Evolutionary conservation across 2,329 filamentous ascomycete genomes (phyloP).

Genomic region (Clarireedia paspali): DNA sequence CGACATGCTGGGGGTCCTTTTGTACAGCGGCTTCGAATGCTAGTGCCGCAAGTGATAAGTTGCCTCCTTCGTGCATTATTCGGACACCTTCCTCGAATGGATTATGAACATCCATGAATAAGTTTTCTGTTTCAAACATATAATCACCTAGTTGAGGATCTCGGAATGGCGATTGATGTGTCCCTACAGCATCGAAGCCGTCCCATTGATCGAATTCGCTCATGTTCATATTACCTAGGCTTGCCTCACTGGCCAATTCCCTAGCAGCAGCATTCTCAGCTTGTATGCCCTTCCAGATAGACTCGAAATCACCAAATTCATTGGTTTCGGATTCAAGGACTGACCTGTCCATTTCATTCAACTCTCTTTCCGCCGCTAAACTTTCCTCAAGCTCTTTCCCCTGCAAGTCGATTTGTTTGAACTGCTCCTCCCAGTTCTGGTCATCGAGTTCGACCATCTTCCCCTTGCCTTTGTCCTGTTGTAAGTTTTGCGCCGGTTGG

Average conservation of each 20-base stretch:
- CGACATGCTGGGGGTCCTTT: constrained; percentile 77
- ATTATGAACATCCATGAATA: constrained; percentile 72
- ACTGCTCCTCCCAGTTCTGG: constrained; percentile 92
- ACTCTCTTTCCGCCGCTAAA: constrained; percentile 46
- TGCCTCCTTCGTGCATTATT: constrained; percentile 89
- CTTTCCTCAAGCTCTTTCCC: constrained; percentile 38
- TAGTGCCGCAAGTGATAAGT: constrained; percentile 84
- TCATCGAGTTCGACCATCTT: constrained; percentile 94
- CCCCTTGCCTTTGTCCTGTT: constrained; percentile 67
- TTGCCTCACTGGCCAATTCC: constrained; percentile 60
- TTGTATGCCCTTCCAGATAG: constrained; percentile 77
- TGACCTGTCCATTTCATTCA: constrained; percentile 85
- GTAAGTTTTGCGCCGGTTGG: constrained; percentile 35
- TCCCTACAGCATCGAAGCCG: constrained; percentile 61
- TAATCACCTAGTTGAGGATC: constrained; percentile 84
- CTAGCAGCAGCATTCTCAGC: constrained; percentile 64
- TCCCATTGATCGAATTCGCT: constrained; percentile 78
- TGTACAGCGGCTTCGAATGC: constrained; percentile 95
- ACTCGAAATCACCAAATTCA: constrained; percentile 82
- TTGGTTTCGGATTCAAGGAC: constrained; percentile 64
- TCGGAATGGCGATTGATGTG: constrained; percentile 52
- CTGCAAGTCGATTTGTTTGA: constrained; percentile 74
- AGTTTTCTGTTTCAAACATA: constrained; percentile 89
- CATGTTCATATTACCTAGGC: constrained; percentile 47
- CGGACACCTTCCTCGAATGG: constrained; percentile 89